Base-by-base conservation (phyloP, 176 grass and related monocot genomes). In the Cymbopogon citratus region DNA sequence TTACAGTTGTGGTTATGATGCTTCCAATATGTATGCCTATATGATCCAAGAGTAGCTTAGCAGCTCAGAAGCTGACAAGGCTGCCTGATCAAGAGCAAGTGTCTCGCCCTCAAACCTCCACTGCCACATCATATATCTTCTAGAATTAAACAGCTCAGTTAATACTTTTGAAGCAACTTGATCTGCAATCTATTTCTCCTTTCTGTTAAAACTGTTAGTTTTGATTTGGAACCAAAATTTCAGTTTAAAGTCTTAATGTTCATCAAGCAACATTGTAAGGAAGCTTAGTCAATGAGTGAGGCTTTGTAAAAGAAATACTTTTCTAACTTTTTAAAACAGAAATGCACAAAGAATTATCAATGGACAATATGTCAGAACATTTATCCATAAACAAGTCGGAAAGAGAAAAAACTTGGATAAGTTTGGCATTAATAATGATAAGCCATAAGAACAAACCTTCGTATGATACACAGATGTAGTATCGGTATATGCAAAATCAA, bases 401-500 rank as follows among this genome's bases (percentile, higher is more conserved):
- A n/a, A 18, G 15, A 48, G 40, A 71, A n/a, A n/a, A n/a, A n/a
- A n/a, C n/a, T n/a, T n/a, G n/a, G 31, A 33, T 2, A 33, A 33
- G 31, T 64, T 57, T 52, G 31, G 16, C 38, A 80, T 86, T 66
- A 40, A 49, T 56, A 16, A 61, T 35, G 72, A 82, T 57, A 51
- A 79, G 40, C 38, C 27, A 79, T 51, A 39, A 83, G 74, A 68
- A 74, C 65, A 74, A 83, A 93, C 96, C 92, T 98, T 98, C 25
- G 96, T 98, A 74, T 98, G 96, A 90, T 98, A 98, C 61, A 98
- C 92, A 73, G 95, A 90, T 84, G 92, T 98, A 40, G 81, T 81
- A 86, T 95, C 96, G 44, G 90, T 86, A 86, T 93, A 95, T 76
- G 96, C 96, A 93, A 98, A 98, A 93, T 98, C 96, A 63, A 98